Evolutionary conservation across 768 basidiomycete genomes (phyloP).

Genomic region (Fibroporia radiculosa): DNA sequence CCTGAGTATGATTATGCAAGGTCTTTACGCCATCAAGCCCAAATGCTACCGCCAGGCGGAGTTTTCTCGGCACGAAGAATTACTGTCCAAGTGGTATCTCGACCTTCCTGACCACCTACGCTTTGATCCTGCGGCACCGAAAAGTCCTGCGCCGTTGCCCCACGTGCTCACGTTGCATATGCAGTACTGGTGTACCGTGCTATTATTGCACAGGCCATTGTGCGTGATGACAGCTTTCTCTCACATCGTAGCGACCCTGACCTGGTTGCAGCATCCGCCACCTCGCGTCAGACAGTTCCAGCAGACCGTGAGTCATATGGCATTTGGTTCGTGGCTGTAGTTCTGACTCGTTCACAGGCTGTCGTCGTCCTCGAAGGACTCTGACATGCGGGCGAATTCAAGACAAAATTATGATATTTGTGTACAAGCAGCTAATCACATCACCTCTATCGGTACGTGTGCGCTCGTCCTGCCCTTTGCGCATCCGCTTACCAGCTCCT

Average conservation of each 20-base stretch:
- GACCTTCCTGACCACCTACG: constrained; percentile 63
- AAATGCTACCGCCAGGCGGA: constrained; percentile 50
- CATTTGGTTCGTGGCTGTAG: neutral
- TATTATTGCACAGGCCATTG: constrained; percentile 76
- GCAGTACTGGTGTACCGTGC: constrained; percentile 79
- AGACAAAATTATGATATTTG: constrained; percentile 69
- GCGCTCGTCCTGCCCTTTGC: neutral
- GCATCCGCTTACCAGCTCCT: constrained; percentile 2
- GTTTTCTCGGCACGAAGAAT: constrained; percentile 46
- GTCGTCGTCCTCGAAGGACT: constrained; percentile 32
- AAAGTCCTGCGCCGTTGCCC: constrained; percentile 41
- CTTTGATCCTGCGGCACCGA: constrained; percentile 44
- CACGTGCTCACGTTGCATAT: constrained; percentile 72
- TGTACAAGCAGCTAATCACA: constrained; percentile 70
- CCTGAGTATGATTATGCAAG: constrained; percentile 59
- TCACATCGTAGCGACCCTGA: neutral
- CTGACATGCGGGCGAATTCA: constrained; percentile 44
- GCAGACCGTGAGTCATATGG: constrained; percentile 10
- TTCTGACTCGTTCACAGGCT: constrained; percentile 4
- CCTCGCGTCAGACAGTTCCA: constrained; percentile 15
- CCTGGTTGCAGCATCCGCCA: constrained; percentile 24
- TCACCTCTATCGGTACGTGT: constrained; percentile 57
- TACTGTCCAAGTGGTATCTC: constrained; percentile 69
- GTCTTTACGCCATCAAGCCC: constrained; percentile 61
- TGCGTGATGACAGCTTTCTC: constrained; percentile 29